Conservation (phyloP, 2,329 filamentous ascomycete genomes). For the Trichoderma atrobrunneum region DNA sequence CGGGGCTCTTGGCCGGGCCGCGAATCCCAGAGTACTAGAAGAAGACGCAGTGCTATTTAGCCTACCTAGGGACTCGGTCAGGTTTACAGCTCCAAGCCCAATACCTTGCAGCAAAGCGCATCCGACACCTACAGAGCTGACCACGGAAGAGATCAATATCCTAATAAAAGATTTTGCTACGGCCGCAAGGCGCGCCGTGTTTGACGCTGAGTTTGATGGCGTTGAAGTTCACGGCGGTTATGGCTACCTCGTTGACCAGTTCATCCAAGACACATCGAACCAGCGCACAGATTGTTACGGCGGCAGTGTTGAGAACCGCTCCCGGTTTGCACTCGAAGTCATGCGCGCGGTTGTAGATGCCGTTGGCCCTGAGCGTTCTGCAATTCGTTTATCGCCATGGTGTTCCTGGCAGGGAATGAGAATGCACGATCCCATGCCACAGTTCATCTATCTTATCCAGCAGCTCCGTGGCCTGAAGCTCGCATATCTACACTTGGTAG, state of each 20-base stretch:
- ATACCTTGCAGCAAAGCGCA: neutral
- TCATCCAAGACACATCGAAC: neutral
- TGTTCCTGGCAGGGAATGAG: neutral
- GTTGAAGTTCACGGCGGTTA: neutral
- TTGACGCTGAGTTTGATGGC: neutral
- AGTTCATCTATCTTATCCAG: neutral
- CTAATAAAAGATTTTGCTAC: neutral
- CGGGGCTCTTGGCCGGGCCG: neutral
- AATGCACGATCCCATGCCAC: neutral
- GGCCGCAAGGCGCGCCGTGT: neutral
- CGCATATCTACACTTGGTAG: neutral
- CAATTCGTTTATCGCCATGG: neutral
- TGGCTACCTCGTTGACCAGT: neutral
- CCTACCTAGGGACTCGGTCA: neutral
- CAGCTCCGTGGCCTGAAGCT: neutral
- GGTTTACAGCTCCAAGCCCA: neutral
- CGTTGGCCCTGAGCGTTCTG: neutral
- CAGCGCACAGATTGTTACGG: neutral
- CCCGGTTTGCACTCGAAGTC: neutral
- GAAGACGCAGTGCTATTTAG: neutral
- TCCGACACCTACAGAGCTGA: neutral
- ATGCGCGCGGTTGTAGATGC: neutral
- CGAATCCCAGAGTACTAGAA: neutral
- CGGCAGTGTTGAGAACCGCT: conserved; percentile 3
- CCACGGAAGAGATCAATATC: neutral